Evolutionary conservation across 805 yeast species (phyloP).

Genomic region (Kodamaea kaohsiungensis): DNA sequence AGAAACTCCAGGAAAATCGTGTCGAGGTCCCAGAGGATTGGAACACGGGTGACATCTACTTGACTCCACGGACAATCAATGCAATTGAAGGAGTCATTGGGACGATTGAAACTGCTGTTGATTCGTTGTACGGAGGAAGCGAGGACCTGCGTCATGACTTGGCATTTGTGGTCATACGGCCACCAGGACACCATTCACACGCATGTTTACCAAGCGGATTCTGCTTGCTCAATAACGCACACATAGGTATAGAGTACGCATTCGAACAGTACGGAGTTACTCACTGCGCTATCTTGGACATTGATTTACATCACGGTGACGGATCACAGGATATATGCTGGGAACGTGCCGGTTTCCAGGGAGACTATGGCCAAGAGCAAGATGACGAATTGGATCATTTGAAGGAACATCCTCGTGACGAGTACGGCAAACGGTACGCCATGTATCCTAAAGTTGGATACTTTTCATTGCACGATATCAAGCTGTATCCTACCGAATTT

Average conservation of each 20-base stretch:
- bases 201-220: constrained; percentile 84
- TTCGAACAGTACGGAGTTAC: constrained; percentile 60
- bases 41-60: constrained; percentile 82
- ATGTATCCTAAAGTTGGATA: constrained; percentile 69
- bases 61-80: constrained; percentile 61
- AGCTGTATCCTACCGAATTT: constrained; percentile 80
- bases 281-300: constrained; percentile 79
- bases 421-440: constrained; percentile 47
- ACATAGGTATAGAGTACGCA: constrained; percentile 79
- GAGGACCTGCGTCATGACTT: constrained; percentile 31
- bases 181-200: constrained; percentile 89
- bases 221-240: constrained; percentile 79
- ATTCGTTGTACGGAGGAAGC: constrained; percentile 33
- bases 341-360: constrained; percentile 66
- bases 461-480: constrained; percentile 81
- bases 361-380: constrained; percentile 50
- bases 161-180: constrained; percentile 70
- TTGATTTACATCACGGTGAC: constrained; percentile 88
- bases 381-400: constrained; percentile 39
- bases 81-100: constrained; percentile 81
- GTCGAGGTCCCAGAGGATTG: constrained; percentile 79
- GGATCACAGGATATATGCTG: constrained; percentile 87
- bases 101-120: constrained; percentile 71
- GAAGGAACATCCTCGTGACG: constrained; percentile 42
- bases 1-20: constrained; percentile 50